phyloP scores from a whole-genome alignment of 352 stramenopile species.

The Lagenidium giganteum region DNA sequence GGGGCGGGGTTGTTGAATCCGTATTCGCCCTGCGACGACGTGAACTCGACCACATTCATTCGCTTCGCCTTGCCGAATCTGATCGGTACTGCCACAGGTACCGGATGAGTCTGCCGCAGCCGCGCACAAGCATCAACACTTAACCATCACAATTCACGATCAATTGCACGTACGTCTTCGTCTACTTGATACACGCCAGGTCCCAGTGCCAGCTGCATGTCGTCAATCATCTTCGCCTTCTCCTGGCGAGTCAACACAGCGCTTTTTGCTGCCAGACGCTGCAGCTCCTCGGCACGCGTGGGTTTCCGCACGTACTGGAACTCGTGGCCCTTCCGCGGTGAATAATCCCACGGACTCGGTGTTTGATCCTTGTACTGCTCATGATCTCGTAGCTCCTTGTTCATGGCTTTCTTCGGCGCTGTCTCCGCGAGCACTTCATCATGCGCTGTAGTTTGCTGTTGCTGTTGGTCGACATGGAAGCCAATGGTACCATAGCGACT shows the following conservation, averaged over 20 bases:
- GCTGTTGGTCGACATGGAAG: conserved; percentile 15
- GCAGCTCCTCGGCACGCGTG: conserved; percentile 1
- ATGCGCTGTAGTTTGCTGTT: conserved; percentile 3
- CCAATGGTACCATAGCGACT: conserved; percentile 37
- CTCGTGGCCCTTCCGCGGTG: too few species aligned
- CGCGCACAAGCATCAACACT: too few species aligned
- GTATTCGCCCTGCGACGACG: too few species aligned
- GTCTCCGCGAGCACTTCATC: neutral
- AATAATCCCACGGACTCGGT: too few species aligned
- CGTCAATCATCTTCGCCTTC: conserved; percentile 2
- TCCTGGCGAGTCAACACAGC: neutral
- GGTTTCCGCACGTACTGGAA: too few species aligned
- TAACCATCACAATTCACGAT: too few species aligned
- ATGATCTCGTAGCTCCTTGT: conserved; percentile 18
- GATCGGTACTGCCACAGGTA: too few species aligned
- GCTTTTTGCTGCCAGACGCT: neutral
- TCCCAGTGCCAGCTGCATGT: conserved; percentile 28
- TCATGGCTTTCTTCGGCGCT: conserved; percentile 3
- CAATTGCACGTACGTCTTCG: conserved; percentile 27
- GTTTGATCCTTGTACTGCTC: too few species aligned
- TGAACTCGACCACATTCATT: too few species aligned
- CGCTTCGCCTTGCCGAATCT: too few species aligned
- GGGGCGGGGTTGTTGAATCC: too few species aligned
- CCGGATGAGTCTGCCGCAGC: too few species aligned
- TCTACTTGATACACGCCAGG: conserved; percentile 51